Evolutionary conservation across 371 early-diverging fungal genomes (phyloP).

Genomic region (Rhizomucor pusillus): DNA sequence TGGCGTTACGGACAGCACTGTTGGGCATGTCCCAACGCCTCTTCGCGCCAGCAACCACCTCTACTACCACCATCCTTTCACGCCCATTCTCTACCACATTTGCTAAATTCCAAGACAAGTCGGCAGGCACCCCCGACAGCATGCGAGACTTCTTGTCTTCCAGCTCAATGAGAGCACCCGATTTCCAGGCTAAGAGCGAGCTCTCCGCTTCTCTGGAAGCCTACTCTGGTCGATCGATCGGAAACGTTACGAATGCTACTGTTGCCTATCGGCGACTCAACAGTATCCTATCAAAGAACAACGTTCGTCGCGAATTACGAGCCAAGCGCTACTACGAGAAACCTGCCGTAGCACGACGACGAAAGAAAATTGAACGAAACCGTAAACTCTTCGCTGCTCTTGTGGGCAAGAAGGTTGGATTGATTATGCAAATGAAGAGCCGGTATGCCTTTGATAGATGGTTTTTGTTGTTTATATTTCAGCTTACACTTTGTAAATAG

Average conservation of each 20-base stretch:
- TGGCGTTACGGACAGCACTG: too few relatives aligned
- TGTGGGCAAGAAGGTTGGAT: conserved; percentile 54
- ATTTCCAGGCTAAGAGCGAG: too few relatives aligned
- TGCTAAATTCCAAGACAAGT: too few relatives aligned
- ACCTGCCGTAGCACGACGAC: conserved; percentile 51
- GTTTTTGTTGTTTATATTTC: not conserved
- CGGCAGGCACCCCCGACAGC: too few relatives aligned
- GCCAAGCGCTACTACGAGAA: conserved; percentile 54
- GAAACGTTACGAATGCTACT: conserved; percentile 36
- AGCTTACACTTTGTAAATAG: not conserved
- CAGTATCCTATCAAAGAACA: conserved; percentile 42
- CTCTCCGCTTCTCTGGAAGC: conserved; percentile 20
- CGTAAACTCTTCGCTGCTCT: conserved; percentile 51
- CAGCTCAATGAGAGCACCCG: too few relatives aligned
- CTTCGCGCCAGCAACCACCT: too few relatives aligned
- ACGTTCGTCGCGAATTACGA: conserved; percentile 42
- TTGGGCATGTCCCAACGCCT: too few relatives aligned
- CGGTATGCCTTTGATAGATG: conserved; percentile 30
- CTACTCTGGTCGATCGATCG: conserved; percentile 48
- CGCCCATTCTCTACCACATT: too few relatives aligned
- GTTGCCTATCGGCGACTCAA: conserved; percentile 43
- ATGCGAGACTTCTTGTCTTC: too few relatives aligned
- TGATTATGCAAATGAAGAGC: conserved; percentile 62
- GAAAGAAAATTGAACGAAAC: conserved; percentile 47
- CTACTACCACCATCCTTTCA: too few relatives aligned